Conservation (phyloP, 371 early-diverging fungal species). For the Chytridium lagenaria region DNA sequence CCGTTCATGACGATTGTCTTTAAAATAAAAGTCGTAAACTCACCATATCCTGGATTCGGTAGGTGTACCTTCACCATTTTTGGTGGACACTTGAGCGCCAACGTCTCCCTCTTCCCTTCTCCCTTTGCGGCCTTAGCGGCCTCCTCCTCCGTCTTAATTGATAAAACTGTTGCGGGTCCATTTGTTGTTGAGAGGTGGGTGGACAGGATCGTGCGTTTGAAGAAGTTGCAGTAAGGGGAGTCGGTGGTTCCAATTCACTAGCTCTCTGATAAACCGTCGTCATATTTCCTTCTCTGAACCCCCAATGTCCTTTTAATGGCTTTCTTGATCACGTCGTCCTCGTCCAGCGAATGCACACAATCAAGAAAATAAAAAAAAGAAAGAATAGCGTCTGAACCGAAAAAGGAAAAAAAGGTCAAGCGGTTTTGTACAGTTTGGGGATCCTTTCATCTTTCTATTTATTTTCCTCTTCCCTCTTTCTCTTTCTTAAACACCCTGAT, state of each 20-base stretch:
- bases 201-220: not conserved
- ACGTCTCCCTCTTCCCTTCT: no score
- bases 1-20: not conserved
- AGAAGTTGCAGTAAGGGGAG: not conserved
- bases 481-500: no score
- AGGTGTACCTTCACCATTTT: not conserved
- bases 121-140: not conserved
- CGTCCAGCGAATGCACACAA: no score
- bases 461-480: no score
- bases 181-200: not conserved
- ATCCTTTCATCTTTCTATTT: no score
- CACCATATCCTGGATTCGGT: slow-evolving; percentile 18
- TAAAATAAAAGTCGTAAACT: not conserved
- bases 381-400: no score
- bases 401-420: no score
- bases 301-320: no score
- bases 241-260: no score
- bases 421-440: no score
- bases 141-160: not conserved
- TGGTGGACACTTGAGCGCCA: not conserved
- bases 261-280: not conserved
- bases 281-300: not conserved
- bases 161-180: not conserved
- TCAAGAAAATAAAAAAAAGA: no score
- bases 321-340: no score